Evolutionary conservation across 2,329 filamentous ascomycete genomes (phyloP).

Genomic region (Hymenoscyphus albidus): DNA sequence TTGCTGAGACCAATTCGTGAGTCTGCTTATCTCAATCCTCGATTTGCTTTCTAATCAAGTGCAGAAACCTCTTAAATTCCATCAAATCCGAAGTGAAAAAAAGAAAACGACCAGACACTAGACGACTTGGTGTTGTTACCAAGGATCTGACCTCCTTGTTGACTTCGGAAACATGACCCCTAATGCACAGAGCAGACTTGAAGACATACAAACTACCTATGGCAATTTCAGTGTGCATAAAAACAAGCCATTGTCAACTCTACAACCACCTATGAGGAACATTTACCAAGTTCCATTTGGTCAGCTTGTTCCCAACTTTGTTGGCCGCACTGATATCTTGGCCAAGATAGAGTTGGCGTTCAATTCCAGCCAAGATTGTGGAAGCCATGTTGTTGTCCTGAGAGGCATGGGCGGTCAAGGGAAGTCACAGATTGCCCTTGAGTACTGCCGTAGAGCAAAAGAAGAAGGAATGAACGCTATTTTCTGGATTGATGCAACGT

Average conservation of each 20-base stretch:
- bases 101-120: neutral
- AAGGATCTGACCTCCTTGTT: neutral
- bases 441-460: conserved; percentile 20
- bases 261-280: neutral
- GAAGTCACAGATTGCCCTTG: conserved; percentile 27
- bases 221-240: neutral
- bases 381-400: conserved; percentile 19
- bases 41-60: neutral
- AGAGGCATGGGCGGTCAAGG: conserved; percentile 26
- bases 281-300: conserved; percentile 14
- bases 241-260: neutral
- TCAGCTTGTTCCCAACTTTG: conserved; percentile 13
- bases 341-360: conserved; percentile 16
- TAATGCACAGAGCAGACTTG: neutral
- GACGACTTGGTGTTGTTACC: neutral
- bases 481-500: conserved; percentile 26
- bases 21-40: neutral
- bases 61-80: neutral
- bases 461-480: conserved; percentile 8
- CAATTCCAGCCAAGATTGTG: neutral
- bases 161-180: neutral
- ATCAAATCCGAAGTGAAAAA: neutral
- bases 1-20: conserved; percentile 1
- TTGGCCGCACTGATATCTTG: conserved; percentile 23
- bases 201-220: neutral